These are phyloP conservation scores for Tieghemostelium lacteum DNA, from an alignment of 78 protist species.

Conservation along the genomic window DNA sequence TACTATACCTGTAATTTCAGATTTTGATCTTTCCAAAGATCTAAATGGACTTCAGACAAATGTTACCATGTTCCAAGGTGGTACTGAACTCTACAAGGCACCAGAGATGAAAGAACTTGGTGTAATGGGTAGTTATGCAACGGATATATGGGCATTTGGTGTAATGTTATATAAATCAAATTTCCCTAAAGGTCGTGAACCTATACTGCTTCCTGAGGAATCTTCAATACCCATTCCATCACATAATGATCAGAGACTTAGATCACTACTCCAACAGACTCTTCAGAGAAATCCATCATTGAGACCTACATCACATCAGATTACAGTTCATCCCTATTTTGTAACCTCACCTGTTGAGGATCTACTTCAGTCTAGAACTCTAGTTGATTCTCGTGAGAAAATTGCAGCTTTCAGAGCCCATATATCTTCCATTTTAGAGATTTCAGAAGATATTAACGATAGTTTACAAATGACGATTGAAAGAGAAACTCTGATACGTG, in stretches of 20 bases:
- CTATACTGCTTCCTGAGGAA: conserved; percentile 17
- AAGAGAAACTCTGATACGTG: background rate
- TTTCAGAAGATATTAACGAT: conserved; percentile 43
- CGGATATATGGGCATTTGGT: conserved; percentile 77
- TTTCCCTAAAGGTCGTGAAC: conserved; percentile 14
- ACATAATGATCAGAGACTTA: conserved; percentile 21
- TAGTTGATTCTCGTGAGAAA: conserved; percentile 44
- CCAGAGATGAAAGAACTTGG: conserved; percentile 59
- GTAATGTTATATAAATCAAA: conserved; percentile 49
- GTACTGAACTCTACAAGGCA: conserved; percentile 52
- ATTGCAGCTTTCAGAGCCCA: conserved; percentile 70
- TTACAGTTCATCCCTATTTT: conserved; percentile 72
- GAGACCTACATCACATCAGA: conserved; percentile 54
- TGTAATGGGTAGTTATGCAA: conserved; percentile 20
- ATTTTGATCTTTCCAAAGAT: conserved; percentile 48
- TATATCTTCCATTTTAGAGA: conserved; percentile 18
- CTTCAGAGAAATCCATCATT: conserved; percentile 17
- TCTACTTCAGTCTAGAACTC: conserved; percentile 16
- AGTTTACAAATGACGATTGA: background rate
- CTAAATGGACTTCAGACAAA: background rate
- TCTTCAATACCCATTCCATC: background rate
- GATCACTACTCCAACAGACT: background rate
- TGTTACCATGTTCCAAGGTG: conserved; percentile 30
- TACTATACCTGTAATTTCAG: conserved; percentile 46
- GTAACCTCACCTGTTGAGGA: conserved; percentile 53